A percentile compares a stretch with the other conserved stretches of the same genome.
Evolutionary conservation across 75 land plant species (phyloP).

Genomic region (Selaginella moellendorffii): DNA sequence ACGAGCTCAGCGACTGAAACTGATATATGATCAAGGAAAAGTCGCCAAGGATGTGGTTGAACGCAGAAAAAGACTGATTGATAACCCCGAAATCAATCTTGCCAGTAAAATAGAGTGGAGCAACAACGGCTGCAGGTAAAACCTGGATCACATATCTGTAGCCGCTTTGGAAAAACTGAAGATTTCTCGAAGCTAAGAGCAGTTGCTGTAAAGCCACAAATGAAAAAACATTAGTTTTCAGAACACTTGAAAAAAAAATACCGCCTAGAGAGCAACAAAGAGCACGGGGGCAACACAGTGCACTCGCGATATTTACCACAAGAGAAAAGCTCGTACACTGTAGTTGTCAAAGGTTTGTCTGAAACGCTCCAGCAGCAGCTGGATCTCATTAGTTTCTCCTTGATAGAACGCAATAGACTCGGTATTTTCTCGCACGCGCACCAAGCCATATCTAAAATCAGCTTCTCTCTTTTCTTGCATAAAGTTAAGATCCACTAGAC

Average conservation of each 20-base stretch:
- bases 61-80: conserved; percentile 94
- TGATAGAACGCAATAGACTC: conserved; percentile 98
- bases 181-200: conserved; percentile 78
- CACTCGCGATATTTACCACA: conserved; percentile 3
- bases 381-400: conserved; percentile 81
- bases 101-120: conserved; percentile 93
- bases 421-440: conserved; percentile 95
- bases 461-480: conserved; percentile 97
- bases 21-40: conserved; percentile 89
- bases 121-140: conserved; percentile 97
- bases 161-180: conserved; percentile 84
- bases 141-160: conserved; percentile 89
- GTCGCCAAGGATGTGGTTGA: conserved; percentile 80
- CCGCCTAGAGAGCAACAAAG: too few relatives aligned
- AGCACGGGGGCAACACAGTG: background rate
- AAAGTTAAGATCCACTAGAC: conserved; percentile 67
- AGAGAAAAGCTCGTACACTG: conserved; percentile 32
- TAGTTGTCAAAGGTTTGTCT: conserved; percentile 75
- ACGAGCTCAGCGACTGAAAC: conserved; percentile 86
- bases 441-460: conserved; percentile 95
- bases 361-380: conserved; percentile 76
- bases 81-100: conserved; percentile 99
- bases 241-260: background rate
- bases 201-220: conserved; percentile 49
- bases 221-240: background rate